Base-by-base conservation (phyloP, 1,284 basidiomycete species). In the Moesziomyces sp. region DNA sequence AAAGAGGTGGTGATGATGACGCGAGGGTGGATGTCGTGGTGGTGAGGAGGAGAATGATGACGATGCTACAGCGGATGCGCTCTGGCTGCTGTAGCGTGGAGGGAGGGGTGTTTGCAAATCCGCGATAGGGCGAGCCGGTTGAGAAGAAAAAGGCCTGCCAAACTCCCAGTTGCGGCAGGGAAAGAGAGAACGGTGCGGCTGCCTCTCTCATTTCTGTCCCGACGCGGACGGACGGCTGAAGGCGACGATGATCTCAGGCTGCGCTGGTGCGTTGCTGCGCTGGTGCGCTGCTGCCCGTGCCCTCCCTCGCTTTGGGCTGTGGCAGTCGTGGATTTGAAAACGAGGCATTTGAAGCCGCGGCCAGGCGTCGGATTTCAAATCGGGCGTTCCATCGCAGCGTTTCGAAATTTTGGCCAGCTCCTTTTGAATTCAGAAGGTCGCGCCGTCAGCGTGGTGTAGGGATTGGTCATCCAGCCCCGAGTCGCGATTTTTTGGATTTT, bases 11-110 rank as follows among this genome's bases (percentile, higher is more conserved):
- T 44, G 56, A 40, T 43, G 57, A 16, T 55, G 62, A 54, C 35
- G 49, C 35, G 52, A 21, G 53, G 58, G 42, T 38, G 47, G 38
- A 47, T 53, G 58, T 46, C 52, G 40, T n/a, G 18, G 46, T 35
- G 42, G 46, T 50, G 46, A 30, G 48, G 28, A 56, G 60, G 59
- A 55, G 60, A 60, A 46, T 51, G 51, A 21, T 23, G 48, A 60
- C 40, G n/a, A 26, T 23, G 33, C 52, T 54, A 60, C 56, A 61
- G 52, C 55, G 45, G 45, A 59, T 28, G 11, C 13, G 30, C 35
- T 6, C 38, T 26, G 26, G 16, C 35, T 9, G 26, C 19, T 18
- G 18, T 52, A 35, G 38, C 38, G 38, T 40, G 38, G 38, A 40
- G 30, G 30, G 30, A 10, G 30, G 38, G 38, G 7, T 40, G 38